Base-by-base conservation (phyloP, 331 rosid genomes). In the Saraca asoca region DNA sequence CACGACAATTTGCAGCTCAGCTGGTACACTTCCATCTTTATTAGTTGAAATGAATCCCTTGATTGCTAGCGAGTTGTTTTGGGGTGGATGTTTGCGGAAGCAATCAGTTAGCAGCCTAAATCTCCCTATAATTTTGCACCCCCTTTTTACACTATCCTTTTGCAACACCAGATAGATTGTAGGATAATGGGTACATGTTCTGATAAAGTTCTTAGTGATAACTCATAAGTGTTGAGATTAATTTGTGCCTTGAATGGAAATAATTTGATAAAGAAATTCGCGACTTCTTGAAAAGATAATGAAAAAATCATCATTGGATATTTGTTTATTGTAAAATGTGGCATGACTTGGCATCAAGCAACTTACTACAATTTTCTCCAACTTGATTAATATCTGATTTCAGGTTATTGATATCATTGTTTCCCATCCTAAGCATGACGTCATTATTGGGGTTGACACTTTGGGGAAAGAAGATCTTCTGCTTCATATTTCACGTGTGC, bases 381-480 rank as follows among this genome's bases (percentile, higher is more conserved):
- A 56, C 19, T 44, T n/a, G n/a, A 7, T 72, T 65, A 46, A 17
- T 69, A 13, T 68, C 45, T 69, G 59, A 45, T 80, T 78, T 50
- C 83, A 88, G 92, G 68, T 76, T 62, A 75, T 85, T 49, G 80
- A 80, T 75, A 74, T 88, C 43, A 81, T 88, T 68, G 70, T 64
- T 19, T 81, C 92, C 41, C 86, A 85, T 82, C 92, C 92, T 46
- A 81, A 82, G 17, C 87, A 88, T 65, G 96, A 83, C 13, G 45
- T 88, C 63, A 72, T 88, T 70, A 88, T 88, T 60, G 90, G 81
- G 61, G 76, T 88, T 31, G 86, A 86, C 77, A 52, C 81, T 69
- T 43, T 85, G 59, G 96, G 96, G 14, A 88, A 88, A 71, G 96
- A 88, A 76, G 88, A 88, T 69, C 92, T 86, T 29, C 70, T 88